phyloP scores from a whole-genome alignment of 176 grass and related monocot species.

The Canna indica region DNA sequence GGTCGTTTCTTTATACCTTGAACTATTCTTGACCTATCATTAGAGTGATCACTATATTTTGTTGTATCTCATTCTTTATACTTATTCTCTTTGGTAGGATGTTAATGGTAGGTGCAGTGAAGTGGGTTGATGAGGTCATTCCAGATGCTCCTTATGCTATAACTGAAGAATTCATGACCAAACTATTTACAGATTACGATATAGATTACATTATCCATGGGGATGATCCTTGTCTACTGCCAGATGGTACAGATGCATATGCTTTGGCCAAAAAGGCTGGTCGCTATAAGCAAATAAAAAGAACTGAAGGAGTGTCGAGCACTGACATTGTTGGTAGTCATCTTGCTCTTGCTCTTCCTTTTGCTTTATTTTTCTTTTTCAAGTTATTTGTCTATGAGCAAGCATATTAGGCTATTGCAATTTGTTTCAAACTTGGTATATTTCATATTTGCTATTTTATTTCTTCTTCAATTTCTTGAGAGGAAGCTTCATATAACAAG shows the following conservation, averaged over 20 bases:
- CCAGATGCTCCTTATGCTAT: constrained; percentile 86
- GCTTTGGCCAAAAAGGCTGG: constrained; percentile 85
- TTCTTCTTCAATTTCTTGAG: background rate
- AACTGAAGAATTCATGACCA: constrained; percentile 83
- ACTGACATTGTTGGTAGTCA: constrained; percentile 83
- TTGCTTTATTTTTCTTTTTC: background rate
- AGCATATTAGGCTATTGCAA: background rate
- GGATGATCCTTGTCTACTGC: constrained; percentile 90
- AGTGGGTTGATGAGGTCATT: constrained; percentile 93
- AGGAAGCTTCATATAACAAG: background rate
- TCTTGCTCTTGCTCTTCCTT: constrained; percentile 6
- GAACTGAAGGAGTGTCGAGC: constrained; percentile 83
- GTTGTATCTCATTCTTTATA: background rate
- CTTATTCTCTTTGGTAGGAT: constrained; percentile 25
- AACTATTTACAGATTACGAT: constrained; percentile 73
- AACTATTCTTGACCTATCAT: background rate
- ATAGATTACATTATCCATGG: constrained; percentile 98
- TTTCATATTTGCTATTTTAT: background rate
- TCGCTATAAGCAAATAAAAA: constrained; percentile 98
- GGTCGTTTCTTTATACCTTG: background rate
- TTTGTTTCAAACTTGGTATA: background rate
- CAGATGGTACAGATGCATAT: constrained; percentile 88
- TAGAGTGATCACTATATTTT: background rate
- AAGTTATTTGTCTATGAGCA: background rate
- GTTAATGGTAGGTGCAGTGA: constrained; percentile 87